Evolutionary conservation across 1,139 yeast genomes (phyloP), one percentile per base, ranked within the genome.

Genomic region (Taphrina confusa): DNA sequence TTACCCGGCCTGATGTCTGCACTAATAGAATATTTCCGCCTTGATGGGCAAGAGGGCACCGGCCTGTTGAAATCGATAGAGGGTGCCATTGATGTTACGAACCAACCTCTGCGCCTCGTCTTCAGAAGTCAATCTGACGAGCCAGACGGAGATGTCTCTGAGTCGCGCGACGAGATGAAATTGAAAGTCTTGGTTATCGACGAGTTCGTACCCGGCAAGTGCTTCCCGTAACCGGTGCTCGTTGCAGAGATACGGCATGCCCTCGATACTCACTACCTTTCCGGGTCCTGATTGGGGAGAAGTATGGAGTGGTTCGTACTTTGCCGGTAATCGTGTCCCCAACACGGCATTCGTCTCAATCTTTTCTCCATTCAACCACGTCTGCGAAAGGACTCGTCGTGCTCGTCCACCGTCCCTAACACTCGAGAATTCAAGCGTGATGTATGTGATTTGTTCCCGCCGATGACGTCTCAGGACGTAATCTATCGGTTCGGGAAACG

Each of bases 131-230:
- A 28, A 16, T 9, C 52, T 18, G 18, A 34, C 42, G 20, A 47
- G 16, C 52, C 52, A 47, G 28, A 47, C 22, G 42, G 42, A 33
- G 12, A 33, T 5, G 20, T 34, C 52, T 14, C 31, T 31, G 42
- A 20, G 18, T 11, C 30, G 52, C 9, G 31, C 20, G n/a, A 47
- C 28, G 25, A 22, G 42, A 31, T 18, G 22, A 33, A 47, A 33
- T 30, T 47, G 52, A 34, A 31, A 47, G 42, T 47, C 52, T 12
- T n/a, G 20, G 30, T 47, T 47, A 14, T 47, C 52, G 30, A 47
- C 52, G 14, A 47, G 31, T 6, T 47, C 52, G 30, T 47, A 47
- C 2, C 52, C 52, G 16, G 42, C 42, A 14, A 47, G 20, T 2
- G 42, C 31, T 4, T 4, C 16, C 11, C 52, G 14, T n/a, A 47